phyloP scores from a whole-genome alignment of 345 rosid genomes.

The Hibiscus mutabilis region DNA sequence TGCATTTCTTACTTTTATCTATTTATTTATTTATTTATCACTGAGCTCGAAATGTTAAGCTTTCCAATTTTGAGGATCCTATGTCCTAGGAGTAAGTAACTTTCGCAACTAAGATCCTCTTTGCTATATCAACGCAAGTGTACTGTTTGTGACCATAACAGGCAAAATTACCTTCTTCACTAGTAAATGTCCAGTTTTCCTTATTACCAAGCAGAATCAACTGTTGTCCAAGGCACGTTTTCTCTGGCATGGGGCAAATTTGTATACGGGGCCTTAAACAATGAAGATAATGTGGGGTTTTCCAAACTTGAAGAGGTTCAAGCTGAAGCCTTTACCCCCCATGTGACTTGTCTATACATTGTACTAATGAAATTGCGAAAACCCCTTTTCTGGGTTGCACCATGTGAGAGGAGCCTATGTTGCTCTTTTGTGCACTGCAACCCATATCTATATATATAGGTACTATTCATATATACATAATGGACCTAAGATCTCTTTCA shows the following conservation, averaged over 20 bases:
- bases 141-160: background rate
- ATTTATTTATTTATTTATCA: background rate
- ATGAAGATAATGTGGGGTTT: slow-evolving; percentile 19
- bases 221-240: background rate
- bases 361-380: background rate
- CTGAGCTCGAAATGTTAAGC: slow-evolving; percentile 13
- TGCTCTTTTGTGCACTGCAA: background rate
- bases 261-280: background rate
- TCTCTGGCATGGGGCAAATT: background rate
- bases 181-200: background rate
- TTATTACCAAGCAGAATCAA: slow-evolving; percentile 3
- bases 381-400: slow-evolving; percentile 15
- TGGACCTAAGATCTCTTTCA: slow-evolving; percentile 16
- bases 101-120: background rate
- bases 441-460: background rate
- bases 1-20: background rate
- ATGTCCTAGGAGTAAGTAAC: background rate
- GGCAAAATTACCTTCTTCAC: background rate
- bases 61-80: slow-evolving; percentile 1
- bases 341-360: slow-evolving; percentile 21
- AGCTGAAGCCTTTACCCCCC: slow-evolving; percentile 12
- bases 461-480: background rate
- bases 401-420: slow-evolving; percentile 22
- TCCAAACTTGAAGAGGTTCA: background rate
- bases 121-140: background rate